Evolutionary conservation across 768 basidiomycete species (phyloP).

Genomic region (Butyriboletus loyo): DNA sequence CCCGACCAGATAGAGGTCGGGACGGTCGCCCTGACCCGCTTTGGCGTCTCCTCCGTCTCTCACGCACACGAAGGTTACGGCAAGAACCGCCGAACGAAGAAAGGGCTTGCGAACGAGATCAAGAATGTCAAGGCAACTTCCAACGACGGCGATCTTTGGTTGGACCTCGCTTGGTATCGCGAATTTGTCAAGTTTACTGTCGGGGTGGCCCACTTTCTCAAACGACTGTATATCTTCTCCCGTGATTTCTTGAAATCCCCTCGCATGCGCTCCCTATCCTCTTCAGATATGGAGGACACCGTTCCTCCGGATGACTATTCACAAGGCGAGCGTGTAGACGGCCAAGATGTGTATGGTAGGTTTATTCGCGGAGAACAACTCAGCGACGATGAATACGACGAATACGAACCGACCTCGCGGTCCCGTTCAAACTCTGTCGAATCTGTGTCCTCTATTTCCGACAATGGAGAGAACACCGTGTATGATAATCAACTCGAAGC

Average conservation of each 20-base stretch:
- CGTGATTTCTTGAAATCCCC: slow-evolving; percentile 19
- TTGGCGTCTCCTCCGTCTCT: slow-evolving; percentile 41
- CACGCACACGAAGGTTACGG: slow-evolving; percentile 27
- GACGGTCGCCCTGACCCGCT: slow-evolving; percentile 39
- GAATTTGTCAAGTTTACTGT: slow-evolving; percentile 36
- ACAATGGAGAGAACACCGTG: slow-evolving; percentile 31
- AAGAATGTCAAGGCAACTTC: slow-evolving; percentile 37
- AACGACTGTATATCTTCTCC: slow-evolving; percentile 14
- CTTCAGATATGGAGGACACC: slow-evolving; percentile 5
- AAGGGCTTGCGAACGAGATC: slow-evolving; percentile 53
- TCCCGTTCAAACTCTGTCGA: slow-evolving; percentile 20
- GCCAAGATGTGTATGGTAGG: slow-evolving; percentile 46
- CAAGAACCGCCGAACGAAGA: slow-evolving; percentile 21
- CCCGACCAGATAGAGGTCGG: slow-evolving; percentile 25
- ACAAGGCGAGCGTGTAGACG: slow-evolving; percentile 21
- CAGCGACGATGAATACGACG: slow-evolving; percentile 48
- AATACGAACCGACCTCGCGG: slow-evolving; percentile 26
- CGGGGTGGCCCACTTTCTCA: slow-evolving; percentile 29
- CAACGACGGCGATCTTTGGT: slow-evolving; percentile 37
- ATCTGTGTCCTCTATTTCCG: slow-evolving; percentile 25
- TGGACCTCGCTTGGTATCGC: slow-evolving; percentile 40
- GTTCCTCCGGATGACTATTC: slow-evolving; percentile 3
- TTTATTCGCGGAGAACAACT: slow-evolving; percentile 61
- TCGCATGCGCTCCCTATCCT: slow-evolving; percentile 4
- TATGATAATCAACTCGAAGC: slow-evolving; percentile 39